These are phyloP conservation scores for Chimonanthus praecox DNA, from an alignment of 164 flowering plant genomes.

Conservation along the genomic window DNA sequence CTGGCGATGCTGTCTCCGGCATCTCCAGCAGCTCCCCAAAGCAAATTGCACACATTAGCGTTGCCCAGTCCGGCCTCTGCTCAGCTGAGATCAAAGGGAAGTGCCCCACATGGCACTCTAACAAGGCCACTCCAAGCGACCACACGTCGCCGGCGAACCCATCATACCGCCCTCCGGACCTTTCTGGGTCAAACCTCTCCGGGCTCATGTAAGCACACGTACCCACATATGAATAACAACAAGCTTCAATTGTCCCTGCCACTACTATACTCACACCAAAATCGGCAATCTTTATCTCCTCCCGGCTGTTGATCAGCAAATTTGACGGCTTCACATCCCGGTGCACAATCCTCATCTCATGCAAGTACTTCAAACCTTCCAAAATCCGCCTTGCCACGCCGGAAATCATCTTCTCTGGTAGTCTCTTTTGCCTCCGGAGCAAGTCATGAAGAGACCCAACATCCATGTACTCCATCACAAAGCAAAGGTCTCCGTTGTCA, in stretches of 20 bases:
- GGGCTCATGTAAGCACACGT: slow-evolving; percentile 71
- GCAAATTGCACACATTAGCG: slow-evolving; percentile 55
- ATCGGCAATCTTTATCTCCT: slow-evolving; percentile 57
- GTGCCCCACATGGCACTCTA: slow-evolving; percentile 44
- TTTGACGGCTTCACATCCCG: slow-evolving; percentile 68
- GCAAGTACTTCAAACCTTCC: slow-evolving; percentile 46
- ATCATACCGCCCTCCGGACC: slow-evolving; percentile 22
- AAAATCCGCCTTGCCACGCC: slow-evolving; percentile 32
- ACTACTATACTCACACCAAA: slow-evolving; percentile 45
- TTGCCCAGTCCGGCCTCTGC: slow-evolving; percentile 42
- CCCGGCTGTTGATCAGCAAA: slow-evolving; percentile 33
- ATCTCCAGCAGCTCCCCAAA: slow-evolving; percentile 40
- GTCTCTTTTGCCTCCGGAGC: slow-evolving; percentile 10
- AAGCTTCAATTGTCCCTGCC: slow-evolving; percentile 2
- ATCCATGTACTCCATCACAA: slow-evolving; percentile 58
- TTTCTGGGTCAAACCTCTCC: slow-evolving; percentile 47
- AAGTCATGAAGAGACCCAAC: slow-evolving; percentile 41
- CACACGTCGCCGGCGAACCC: slow-evolving; percentile 56
- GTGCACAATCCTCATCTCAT: slow-evolving; percentile 48
- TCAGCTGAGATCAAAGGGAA: slow-evolving; percentile 14
- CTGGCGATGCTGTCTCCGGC: slow-evolving; percentile 35
- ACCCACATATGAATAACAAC: slow-evolving; percentile 34
- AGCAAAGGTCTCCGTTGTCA: slow-evolving; percentile 20
- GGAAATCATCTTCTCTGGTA: slow-evolving; percentile 33
- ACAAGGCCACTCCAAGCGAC: slow-evolving; percentile 43